phyloP scores from a whole-genome alignment of 208 protist genomes.

The Acanthamoeba culbertsoni region DNA sequence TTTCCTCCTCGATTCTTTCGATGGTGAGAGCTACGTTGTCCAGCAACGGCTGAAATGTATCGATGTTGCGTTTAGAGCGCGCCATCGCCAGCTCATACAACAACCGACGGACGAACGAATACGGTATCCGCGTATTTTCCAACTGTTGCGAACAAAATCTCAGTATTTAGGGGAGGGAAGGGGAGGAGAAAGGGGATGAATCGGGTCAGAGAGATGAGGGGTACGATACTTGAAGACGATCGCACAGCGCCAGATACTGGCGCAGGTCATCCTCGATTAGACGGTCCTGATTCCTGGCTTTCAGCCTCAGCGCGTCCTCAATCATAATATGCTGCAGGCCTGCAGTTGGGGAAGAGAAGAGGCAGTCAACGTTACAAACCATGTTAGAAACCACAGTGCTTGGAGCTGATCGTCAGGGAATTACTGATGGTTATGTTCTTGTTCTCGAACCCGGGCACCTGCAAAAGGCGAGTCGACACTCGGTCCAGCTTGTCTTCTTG shows the following conservation, averaged over 20 bases:
- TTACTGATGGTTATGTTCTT: neutral
- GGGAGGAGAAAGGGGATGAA: neutral
- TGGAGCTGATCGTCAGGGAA: neutral
- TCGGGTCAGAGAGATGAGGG: neutral
- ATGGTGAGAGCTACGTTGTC: slow-evolving; percentile 18
- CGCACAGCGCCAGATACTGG: slow-evolving; percentile 41
- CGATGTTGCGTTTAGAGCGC: neutral
- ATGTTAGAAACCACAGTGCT: neutral
- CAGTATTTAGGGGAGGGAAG: neutral
- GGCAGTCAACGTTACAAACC: neutral
- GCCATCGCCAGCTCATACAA: neutral
- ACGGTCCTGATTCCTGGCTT: neutral
- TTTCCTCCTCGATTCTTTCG: slow-evolving; percentile 31
- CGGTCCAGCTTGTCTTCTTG: slow-evolving; percentile 42
- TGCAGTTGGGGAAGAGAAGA: neutral
- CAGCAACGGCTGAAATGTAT: neutral
- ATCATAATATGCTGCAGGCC: neutral
- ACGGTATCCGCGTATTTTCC: neutral
- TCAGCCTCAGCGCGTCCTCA: neutral
- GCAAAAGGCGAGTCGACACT: neutral
- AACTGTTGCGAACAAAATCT: neutral
- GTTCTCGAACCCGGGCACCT: neutral
- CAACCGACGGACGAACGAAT: neutral
- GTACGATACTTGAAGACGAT: neutral
- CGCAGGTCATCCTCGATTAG: slow-evolving; percentile 32